phyloP scores from a whole-genome alignment of 75 land plant genomes.

The Selaginella moellendorffii region DNA sequence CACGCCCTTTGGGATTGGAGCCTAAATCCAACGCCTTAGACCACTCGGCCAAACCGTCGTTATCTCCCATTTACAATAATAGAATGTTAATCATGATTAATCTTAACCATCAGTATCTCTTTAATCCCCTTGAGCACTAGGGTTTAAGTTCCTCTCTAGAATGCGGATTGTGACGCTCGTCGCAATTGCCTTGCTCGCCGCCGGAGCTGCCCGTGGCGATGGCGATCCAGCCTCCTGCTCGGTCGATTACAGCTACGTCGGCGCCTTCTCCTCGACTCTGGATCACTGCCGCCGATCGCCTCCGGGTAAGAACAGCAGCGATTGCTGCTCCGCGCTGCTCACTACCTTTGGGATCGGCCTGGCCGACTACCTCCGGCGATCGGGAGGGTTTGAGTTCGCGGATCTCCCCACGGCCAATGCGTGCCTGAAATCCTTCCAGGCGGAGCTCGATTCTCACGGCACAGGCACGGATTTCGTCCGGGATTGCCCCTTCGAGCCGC shows the following conservation, averaged over 20 bases:
- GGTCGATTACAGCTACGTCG: background rate
- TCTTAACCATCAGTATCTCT: too few species aligned
- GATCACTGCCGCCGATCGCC: background rate
- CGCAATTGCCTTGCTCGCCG: too few species aligned
- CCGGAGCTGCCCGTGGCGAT: too few species aligned
- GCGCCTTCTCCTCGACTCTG: background rate
- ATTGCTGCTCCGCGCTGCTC: slow-evolving; percentile 40
- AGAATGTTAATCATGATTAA: too few species aligned
- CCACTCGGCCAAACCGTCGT: too few species aligned
- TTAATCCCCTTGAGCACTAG: too few species aligned
- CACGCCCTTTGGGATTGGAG: too few species aligned
- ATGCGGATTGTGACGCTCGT: too few species aligned
- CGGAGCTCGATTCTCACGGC: slow-evolving; percentile 6
- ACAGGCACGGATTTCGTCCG: background rate
- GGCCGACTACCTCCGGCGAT: slow-evolving; percentile 34
- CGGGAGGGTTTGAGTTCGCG: slow-evolving; percentile 42
- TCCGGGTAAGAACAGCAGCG: background rate
- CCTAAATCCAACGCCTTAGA: too few species aligned
- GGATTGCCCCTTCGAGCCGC: slow-evolving; percentile 11
- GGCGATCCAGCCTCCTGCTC: too few species aligned
- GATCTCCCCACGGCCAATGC: slow-evolving; percentile 29
- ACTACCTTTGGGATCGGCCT: slow-evolving; percentile 36
- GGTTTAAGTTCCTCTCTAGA: too few species aligned
- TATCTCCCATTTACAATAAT: too few species aligned
- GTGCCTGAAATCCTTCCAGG: slow-evolving; percentile 34